Percentiles rank a stretch among this genome's conserved stretches.
phyloP scores from a whole-genome alignment of 2,329 filamentous ascomycete species.

The Fusarium armeniacum region DNA sequence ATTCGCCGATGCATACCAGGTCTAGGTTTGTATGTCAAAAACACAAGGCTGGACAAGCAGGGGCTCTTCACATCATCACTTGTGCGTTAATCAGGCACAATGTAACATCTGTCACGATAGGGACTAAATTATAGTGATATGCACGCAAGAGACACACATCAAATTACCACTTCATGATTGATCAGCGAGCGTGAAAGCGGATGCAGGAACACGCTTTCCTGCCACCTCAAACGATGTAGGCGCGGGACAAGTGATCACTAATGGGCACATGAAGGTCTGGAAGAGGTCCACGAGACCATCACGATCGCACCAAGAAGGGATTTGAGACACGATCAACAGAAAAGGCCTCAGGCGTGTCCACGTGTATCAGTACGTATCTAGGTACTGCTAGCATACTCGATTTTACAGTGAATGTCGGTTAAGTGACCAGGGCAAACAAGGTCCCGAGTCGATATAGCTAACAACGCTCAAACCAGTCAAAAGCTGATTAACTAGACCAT shows the following conservation, averaged over 20 bases:
- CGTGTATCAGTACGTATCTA: constrained; percentile 29
- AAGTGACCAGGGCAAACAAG: not conserved
- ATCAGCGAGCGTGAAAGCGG: not conserved
- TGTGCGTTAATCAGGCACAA: constrained; percentile 43
- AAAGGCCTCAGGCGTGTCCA: constrained; percentile 25
- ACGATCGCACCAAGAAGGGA: constrained; percentile 27
- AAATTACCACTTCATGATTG: constrained; percentile 2
- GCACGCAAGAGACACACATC: constrained; percentile 29
- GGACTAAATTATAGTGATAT: constrained; percentile 18
- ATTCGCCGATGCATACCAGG: not conserved
- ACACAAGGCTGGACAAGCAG: constrained; percentile 4
- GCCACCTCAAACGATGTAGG: constrained; percentile 2
- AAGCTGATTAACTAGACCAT: not conserved
- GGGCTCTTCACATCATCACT: constrained; percentile 24
- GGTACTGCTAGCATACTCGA: not conserved
- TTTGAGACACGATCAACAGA: constrained; percentile 33
- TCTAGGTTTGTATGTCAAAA: not conserved
- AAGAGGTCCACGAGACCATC: constrained; percentile 39
- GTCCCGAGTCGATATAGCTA: not conserved
- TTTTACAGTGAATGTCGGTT: not conserved
- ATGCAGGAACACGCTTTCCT: constrained; percentile 14
- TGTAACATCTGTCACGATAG: constrained; percentile 25
- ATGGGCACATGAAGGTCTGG: constrained; percentile 39
- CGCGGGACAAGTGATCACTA: constrained; percentile 32
- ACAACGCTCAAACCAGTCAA: not conserved